Conservation (phyloP, 129 eudicot genomes). For the Erigeron canadensis region DNA sequence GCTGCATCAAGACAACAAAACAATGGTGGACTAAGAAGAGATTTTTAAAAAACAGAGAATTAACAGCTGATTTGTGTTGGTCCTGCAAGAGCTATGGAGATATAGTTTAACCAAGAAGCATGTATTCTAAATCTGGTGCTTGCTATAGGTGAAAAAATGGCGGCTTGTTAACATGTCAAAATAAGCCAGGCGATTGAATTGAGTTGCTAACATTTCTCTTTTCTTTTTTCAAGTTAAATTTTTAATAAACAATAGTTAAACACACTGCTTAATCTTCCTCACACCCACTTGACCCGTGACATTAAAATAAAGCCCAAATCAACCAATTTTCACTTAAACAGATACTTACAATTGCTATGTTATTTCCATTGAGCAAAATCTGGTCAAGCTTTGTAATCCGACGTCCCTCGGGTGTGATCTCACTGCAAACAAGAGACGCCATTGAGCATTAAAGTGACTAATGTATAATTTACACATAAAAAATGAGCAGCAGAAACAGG, state of each 20-base stretch:
- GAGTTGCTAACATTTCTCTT: too few relatives aligned
- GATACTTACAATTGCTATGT: slow-evolving; percentile 82
- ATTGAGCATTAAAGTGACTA: not conserved
- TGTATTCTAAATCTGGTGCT: not conserved
- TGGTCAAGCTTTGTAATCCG: slow-evolving; percentile 86
- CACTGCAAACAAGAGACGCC: slow-evolving; percentile 42
- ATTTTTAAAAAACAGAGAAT: not conserved
- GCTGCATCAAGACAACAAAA: slow-evolving; percentile 37
- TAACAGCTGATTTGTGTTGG: not conserved
- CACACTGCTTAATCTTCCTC: too few relatives aligned
- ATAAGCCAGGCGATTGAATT: not conserved
- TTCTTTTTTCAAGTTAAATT: not conserved
- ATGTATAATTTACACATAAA: not conserved
- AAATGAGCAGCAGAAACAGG: not conserved
- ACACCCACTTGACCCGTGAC: not conserved
- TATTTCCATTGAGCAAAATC: slow-evolving; percentile 86
- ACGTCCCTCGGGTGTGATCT: slow-evolving; percentile 84
- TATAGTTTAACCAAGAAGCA: not conserved
- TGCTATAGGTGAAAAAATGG: not conserved
- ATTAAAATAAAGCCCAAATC: not conserved
- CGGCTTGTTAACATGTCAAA: not conserved
- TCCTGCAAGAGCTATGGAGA: not conserved
- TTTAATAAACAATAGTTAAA: too few relatives aligned
- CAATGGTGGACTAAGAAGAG: not conserved
- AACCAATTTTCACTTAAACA: not conserved